Base-by-base conservation (phyloP, 2,329 filamentous ascomycete species). In the Thermothelomyces thermophilus region DNA sequence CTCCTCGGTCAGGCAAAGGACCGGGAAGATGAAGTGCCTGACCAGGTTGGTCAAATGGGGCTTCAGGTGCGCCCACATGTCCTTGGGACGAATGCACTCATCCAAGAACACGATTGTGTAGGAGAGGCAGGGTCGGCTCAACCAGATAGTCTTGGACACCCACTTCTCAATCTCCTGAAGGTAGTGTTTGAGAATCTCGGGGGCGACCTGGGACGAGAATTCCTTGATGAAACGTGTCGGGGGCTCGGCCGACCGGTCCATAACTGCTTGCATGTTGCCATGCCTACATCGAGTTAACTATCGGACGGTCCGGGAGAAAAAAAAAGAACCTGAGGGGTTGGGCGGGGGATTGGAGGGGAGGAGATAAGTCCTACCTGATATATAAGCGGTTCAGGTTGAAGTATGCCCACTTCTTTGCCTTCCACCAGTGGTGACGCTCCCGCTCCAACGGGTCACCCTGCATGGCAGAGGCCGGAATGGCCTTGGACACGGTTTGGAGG, bases 391-490 rank as follows among this genome's bases (percentile, higher is more conserved):
- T 98, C 60, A 98, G 72, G 69, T 97, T 97, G 63, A 93, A 95
- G 69, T 96, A 98, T 13, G 91, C 87, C 93, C 93, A 97, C 71
- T 98, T 98, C 83, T 97, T 97, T 56, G 90, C 87, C 75, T 97
- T 98, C 91, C 91, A 98, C 91, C 93, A 98, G 68, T 96, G 90
- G 66, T 95, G 90, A 62, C 85, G 80, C 69, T 97, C 93, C 51
- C 93, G 82, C 64, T 97, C 91, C 51, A 88, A 83, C 46, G 85
- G 72, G 52, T 83, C 88, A 53, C 94, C 89, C 51, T 75, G 68
- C 78, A 97, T 83, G 31, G 90, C 85, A 59, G 77, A 82, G 49
- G 86, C 77, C 4, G 93, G 93, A 31, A 87, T 83, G 19, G 84
- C 73, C 70, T 97, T 97, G 59, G 85, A 84, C 31, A 97, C 87